A percentile compares a stretch with the other conserved stretches of the same genome.
Evolutionary conservation across 345 rosid genomes (phyloP).

Genomic region (Raphanus raphanistrum): DNA sequence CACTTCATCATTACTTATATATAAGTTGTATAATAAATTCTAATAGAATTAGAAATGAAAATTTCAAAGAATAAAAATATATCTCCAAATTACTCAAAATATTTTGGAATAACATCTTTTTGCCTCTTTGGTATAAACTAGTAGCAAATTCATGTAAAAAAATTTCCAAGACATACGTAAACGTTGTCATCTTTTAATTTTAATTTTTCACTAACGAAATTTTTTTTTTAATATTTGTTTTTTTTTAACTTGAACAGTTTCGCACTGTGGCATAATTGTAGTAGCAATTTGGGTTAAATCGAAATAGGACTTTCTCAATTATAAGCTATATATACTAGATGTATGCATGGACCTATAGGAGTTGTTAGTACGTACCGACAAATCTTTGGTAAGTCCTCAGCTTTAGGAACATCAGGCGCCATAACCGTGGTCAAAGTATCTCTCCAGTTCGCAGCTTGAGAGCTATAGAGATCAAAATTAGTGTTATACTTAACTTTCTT

Average conservation of each 20-base stretch:
- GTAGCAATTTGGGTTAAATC: not conserved
- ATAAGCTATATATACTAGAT: not conserved
- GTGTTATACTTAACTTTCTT: constrained; percentile 11
- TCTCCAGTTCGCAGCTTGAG: constrained; percentile 40
- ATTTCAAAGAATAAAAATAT: no score
- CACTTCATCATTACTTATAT: not conserved
- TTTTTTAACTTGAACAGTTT: not conserved
- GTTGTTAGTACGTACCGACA: constrained; percentile 22
- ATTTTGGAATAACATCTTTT: no score
- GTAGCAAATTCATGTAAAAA: no score
- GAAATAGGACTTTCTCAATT: no score
- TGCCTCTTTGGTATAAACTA: no score
- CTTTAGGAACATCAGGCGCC: constrained; percentile 15
- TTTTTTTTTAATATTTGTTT: no score
- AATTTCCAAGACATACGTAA: no score
- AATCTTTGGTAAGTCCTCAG: constrained; percentile 36
- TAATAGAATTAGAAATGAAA: no score
- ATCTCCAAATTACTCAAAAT: no score
- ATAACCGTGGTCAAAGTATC: constrained; percentile 28
- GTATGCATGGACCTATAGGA: not conserved
- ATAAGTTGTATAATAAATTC: no score
- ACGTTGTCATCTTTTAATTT: no score
- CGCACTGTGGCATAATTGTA: not conserved
- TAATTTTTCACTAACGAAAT: no score
- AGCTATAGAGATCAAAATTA: constrained; percentile 29